Evolutionary conservation across 2,329 filamentous ascomycete species (phyloP).

Genomic region (Podosphaera aphanis): DNA sequence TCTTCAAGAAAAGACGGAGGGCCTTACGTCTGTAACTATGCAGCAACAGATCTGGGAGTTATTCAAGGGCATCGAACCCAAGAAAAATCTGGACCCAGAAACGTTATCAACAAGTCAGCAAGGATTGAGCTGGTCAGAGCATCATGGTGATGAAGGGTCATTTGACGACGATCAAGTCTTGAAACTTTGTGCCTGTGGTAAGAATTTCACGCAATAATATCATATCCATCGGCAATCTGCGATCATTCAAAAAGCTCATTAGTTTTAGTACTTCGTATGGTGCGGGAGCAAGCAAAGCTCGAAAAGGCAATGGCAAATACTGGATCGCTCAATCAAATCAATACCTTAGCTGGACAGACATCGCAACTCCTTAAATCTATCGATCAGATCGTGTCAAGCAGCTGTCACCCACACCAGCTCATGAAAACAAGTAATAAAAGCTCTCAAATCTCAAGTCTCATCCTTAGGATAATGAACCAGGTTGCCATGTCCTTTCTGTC

Average conservation of each 20-base stretch:
- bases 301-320: conserved; percentile 2
- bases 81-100: neutral
- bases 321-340: conserved; percentile 6
- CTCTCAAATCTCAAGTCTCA: conserved; percentile 2
- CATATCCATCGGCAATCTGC: no score
- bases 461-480: conserved; percentile 9
- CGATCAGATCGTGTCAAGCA: conserved; percentile 4
- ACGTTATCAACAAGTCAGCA: neutral
- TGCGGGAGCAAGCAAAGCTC: conserved; percentile 2
- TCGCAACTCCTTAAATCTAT: conserved; percentile 5
- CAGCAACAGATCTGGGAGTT: neutral
- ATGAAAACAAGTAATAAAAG: conserved; percentile 4
- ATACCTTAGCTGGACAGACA: conserved; percentile 3
- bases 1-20: neutral
- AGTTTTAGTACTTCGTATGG: conserved; percentile 4
- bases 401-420: conserved; percentile 5
- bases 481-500: conserved; percentile 5
- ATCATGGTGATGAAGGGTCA: neutral
- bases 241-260: conserved; percentile 2
- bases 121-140: neutral
- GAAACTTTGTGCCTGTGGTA: conserved; percentile 5
- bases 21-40: neutral
- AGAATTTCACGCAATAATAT: neutral
- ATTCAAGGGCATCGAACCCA: neutral
- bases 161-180: neutral